A percentile compares a stretch with the other conserved stretches of the same genome.
Evolutionary conservation across 2,329 filamentous ascomycete species (phyloP).

Genomic region (Pestalotiopsis sp.): DNA sequence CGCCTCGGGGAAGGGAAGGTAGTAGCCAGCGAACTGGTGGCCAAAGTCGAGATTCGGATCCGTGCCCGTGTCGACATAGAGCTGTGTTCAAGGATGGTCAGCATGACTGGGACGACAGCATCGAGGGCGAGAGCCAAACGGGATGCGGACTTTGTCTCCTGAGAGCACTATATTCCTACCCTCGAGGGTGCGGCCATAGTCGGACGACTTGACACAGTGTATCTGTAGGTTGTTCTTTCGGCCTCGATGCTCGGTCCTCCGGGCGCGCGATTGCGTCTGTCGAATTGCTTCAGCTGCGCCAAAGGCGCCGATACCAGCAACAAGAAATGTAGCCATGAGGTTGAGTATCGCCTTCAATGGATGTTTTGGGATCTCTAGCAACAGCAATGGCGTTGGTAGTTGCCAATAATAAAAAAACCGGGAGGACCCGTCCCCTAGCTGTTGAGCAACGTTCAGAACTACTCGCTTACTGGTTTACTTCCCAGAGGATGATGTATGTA

Average conservation of each 20-base stretch:
- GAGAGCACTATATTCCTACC: conserved; percentile 48
- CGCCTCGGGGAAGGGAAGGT: conserved; percentile 55
- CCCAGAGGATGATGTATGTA: neutral
- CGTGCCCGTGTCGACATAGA: conserved; percentile 50
- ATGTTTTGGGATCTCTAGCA: neutral
- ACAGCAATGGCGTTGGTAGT: neutral
- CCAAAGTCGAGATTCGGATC: conserved; percentile 33
- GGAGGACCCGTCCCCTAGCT: neutral
- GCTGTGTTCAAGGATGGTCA: conserved; percentile 22
- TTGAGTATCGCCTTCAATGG: neutral
- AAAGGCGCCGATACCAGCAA: conserved; percentile 45
- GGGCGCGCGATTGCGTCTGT: conserved; percentile 45
- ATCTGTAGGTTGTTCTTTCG: conserved; percentile 50
- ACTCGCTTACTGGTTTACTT: neutral
- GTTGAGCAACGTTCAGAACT: neutral
- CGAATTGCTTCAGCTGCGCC: conserved; percentile 52
- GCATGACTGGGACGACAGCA: neutral
- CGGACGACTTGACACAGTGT: conserved; percentile 48
- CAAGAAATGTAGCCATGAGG: conserved; percentile 35
- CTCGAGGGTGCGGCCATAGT: conserved; percentile 43
- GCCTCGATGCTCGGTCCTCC: conserved; percentile 48
- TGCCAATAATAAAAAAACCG: neutral
- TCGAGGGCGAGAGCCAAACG: neutral
- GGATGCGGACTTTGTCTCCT: conserved; percentile 38
- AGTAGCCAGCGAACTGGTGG: conserved; percentile 59